Base-by-base conservation (phyloP, 2,329 filamentous ascomycete species). In the Aspergillus piperis region DNA sequence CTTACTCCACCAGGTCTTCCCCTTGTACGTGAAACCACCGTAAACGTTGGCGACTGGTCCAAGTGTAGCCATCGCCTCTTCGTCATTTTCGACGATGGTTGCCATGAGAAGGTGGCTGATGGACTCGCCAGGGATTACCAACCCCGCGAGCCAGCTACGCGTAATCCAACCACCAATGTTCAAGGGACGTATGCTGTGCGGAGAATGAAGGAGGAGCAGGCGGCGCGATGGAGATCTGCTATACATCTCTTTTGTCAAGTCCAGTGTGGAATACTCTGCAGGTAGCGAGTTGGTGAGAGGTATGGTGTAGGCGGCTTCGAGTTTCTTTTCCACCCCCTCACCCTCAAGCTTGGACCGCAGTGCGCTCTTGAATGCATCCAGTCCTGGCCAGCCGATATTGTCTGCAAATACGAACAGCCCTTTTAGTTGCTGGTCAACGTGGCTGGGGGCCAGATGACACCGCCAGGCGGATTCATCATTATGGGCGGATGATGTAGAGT, bases 1-100 rank as follows among this genome's bases (percentile, higher is more conserved):
- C 67, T 84, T 85, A 67, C 83, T 85, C 84, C 84, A 87, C 78
- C 81, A 87, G 50, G 79, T 82, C 36, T 75, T 75, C 3, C 73
- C 76, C 7, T 73, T 66, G 60, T 83, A 84, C 25, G 82, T 68
- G 61, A 87, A 85, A 2, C 84, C 84, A 19, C 83, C 82, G 56
- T 84, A 81, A 0, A 86, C 72, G 63, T 83, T 83, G 0, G 80
- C 82, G 7, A 77, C 75, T 11, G 83, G 77, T 0, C 84, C 84
- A 1, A 86, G 73, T 25, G 71, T 71, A 19, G 73, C 68, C 7
- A 86, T 76, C 1, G 83, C 83, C 3, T 76, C 64, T 11, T 76
- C 74, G 58, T 84, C 82, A 62, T 85, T 86, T 61, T 86, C 84
- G 2, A 86, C 71, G 6, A 86, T 62, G 0, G 83, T 83, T 2